Evolutionary conservation across 805 yeast species (phyloP), one percentile per base, ranked within the genome.

Genomic region (Diddensiella santjacobensis): DNA sequence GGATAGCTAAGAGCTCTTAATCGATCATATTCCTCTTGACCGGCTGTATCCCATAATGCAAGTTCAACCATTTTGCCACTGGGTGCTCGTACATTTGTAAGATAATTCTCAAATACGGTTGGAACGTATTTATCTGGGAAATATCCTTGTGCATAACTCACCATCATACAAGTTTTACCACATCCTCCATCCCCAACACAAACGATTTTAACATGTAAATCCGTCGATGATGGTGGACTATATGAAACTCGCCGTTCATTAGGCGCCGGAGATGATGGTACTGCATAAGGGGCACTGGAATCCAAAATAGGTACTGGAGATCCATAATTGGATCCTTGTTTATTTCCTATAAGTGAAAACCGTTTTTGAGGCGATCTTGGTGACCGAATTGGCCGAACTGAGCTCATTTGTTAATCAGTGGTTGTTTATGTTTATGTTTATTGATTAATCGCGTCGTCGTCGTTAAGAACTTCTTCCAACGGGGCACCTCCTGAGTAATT

Each of bases 171-270:
- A 0, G 96, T 88, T 64, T 87, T 87, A n/a, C 96, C 96, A 62
- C 93, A 83, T 15, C 87, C 90, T 58, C 91, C 89, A 64, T 87
- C 96, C 4, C 96, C 96, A 6, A 88, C 93, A 22, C 84, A 84
- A 10, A 87, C 95, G 3, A 86, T 68, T 60, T 85, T 85, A 39
- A 74, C 58, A 42, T 68, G 71, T 35, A 64, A 60, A 44, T 72
- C 72, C 33, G 29, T 23, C 13, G 15, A 23, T 15, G 40, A 22
- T 8, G 44, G 36, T 6, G 40, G 41, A 15, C 24, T 22, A 13
- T 26, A 8, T 26, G 39, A 18, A 8, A 8, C 39, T 8, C 20
- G 20, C 6, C n/a, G 18, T 8, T 8, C 8, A 17, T 35, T 17
- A 4, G 40, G 39, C 15, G 39, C 20, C n/a, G 49, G 44, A 13